Percentiles rank a stretch among this genome's conserved stretches.
Conservation (phyloP, 2,329 filamentous ascomycete genomes). For the Fusarium subtropicale region DNA sequence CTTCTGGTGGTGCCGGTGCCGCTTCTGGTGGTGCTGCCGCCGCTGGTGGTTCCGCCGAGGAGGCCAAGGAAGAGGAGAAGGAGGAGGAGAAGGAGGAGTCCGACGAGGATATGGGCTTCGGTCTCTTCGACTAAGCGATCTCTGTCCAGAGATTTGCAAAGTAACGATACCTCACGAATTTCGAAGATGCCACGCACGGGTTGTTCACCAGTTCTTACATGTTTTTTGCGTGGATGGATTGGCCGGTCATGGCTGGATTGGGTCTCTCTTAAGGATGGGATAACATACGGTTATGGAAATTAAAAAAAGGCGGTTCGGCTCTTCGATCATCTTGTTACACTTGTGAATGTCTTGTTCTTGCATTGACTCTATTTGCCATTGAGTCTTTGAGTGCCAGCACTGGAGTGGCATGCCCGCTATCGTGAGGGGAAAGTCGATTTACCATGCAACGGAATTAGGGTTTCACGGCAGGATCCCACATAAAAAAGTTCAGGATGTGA, state of each 20-base stretch:
- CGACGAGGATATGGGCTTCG: conserved; percentile 82
- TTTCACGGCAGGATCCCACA: conserved; percentile 6
- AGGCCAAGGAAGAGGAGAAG: conserved; percentile 87
- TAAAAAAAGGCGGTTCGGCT: conserved; percentile 45
- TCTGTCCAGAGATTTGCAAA: conserved; percentile 43
- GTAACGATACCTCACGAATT: conserved; percentile 51
- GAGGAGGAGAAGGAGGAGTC: conserved; percentile 69
- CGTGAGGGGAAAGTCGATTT: not conserved
- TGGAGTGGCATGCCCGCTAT: not conserved
- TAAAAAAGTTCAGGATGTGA: not conserved
- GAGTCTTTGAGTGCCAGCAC: not conserved
- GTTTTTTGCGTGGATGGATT: conserved; percentile 50
- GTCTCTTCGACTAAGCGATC: conserved; percentile 77
- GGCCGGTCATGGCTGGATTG: conserved; percentile 49
- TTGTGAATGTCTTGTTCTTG: not conserved
- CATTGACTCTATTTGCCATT: not conserved
- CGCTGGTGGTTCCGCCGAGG: conserved; percentile 74
- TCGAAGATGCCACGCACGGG: conserved; percentile 51
- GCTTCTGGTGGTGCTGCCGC: conserved; percentile 74
- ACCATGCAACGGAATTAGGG: conserved; percentile 9
- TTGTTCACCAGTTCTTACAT: conserved; percentile 50
- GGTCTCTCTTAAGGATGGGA: conserved; percentile 46
- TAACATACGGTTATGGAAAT: conserved; percentile 49
- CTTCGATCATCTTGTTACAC: conserved; percentile 34
- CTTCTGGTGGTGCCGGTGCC: conserved; percentile 86